Evolutionary conservation across 495 filamentous ascomycete genomes (phyloP).

Genomic region (Trichoderma virens): DNA sequence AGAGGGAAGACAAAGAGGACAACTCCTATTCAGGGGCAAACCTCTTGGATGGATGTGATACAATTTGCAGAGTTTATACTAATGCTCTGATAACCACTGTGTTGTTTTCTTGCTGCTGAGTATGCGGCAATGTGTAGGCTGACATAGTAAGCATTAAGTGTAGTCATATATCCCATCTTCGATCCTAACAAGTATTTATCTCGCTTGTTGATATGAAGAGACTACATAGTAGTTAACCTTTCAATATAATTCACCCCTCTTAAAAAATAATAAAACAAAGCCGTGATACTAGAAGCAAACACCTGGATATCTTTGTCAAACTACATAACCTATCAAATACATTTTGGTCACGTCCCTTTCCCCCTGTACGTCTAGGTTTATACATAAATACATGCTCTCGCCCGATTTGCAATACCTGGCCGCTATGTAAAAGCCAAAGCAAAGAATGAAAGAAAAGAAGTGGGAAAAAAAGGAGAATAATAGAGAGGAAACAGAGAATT

Average conservation of each 20-base stretch:
- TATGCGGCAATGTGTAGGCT: too few relatives aligned
- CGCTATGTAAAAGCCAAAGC: not conserved
- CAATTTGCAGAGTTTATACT: not conserved
- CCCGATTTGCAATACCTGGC: not conserved
- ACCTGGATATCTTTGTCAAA: not conserved
- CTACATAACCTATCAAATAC: not conserved
- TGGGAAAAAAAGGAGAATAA: not conserved
- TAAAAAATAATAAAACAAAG: too few relatives aligned
- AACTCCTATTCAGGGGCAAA: not conserved
- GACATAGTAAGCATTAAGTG: too few relatives aligned
- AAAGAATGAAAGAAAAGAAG: not conserved
- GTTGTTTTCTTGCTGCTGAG: too few relatives aligned
- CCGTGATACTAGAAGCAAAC: not conserved
- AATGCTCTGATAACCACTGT: too few relatives aligned
- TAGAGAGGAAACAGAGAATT: not conserved
- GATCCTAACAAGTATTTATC: too few relatives aligned
- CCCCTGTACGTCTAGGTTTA: not conserved
- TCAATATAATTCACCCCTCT: too few relatives aligned
- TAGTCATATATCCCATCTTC: too few relatives aligned
- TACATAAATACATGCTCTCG: not conserved
- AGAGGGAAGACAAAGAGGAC: not conserved
- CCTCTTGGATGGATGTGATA: not conserved
- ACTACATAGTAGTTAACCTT: too few relatives aligned
- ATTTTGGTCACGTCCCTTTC: conserved; percentile 6
- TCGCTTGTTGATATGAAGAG: too few relatives aligned